Conservation (phyloP, 257 asterid species). For the Dorcoceras hygrometricum region DNA sequence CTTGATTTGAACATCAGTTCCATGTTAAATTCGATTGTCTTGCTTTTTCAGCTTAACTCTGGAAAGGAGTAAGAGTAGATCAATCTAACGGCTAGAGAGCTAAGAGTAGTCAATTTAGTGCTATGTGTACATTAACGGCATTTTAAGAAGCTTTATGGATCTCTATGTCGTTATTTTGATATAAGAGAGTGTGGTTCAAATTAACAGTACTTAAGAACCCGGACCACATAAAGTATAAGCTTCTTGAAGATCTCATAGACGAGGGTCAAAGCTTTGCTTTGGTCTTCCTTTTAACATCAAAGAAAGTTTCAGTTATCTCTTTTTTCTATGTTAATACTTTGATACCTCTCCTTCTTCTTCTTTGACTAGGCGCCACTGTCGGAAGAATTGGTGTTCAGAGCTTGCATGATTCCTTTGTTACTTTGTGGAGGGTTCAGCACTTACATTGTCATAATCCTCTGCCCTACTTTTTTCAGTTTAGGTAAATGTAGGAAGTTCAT, state of each 20-base stretch:
- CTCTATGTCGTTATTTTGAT: background rate
- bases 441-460: slow-evolving; percentile 59
- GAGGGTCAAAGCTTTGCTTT: background rate
- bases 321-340: slow-evolving; percentile 1
- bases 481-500: slow-evolving; percentile 40
- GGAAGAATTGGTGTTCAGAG: slow-evolving; percentile 95
- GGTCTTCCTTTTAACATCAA: background rate
- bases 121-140: background rate
- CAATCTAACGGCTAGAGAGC: background rate
- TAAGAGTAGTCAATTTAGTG: too few species aligned
- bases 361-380: slow-evolving; percentile 84
- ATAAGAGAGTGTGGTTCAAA: background rate
- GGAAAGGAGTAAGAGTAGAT: background rate
- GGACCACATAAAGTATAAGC: background rate
- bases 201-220: background rate
- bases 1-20: background rate
- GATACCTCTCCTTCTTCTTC: background rate
- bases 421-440: slow-evolving; percentile 84
- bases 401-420: slow-evolving; percentile 93
- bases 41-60: background rate
- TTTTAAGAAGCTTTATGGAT: background rate
- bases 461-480: slow-evolving; percentile 90
- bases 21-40: background rate
- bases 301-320: too few species aligned
- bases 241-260: background rate